Base-by-base conservation (phyloP, 148 eudicot genomes). In the Euryodendron excelsum region DNA sequence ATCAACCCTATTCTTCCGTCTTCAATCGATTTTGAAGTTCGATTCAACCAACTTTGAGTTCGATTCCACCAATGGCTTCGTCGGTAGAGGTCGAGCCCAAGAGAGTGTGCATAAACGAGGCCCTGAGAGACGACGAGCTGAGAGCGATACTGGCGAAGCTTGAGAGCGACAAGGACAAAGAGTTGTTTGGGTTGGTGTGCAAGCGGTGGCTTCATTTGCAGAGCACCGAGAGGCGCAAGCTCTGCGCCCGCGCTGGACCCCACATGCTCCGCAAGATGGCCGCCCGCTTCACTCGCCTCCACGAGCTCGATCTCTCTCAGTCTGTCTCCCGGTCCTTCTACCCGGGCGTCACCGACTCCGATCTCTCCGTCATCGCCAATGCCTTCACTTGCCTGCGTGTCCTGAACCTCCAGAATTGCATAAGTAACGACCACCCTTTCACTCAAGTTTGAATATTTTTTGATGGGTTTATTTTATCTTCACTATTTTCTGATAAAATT, bases 311-410 rank as follows among this genome's bases (percentile, higher is more conserved):
- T 72, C 87, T 93, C 2, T 88, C 95, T 0, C 99, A 96, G 85
- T 91, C 91, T 20, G 74, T 79, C 0, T 88, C 93, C 0, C 77
- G 99, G 2, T 96, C 98, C 18, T 96, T 89, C 76, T 89, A 78
- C 37, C 99, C 99, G 0, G 99, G 98, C 11, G 95, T 96, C 31
- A 89, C 92, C 34, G 98, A 96, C 53, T 84, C 91, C 8, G 98
- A 96, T 79, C 93, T 96, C 25, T 70, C 89, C 21, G 97, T 92
- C 23, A 83, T 93, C 37, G 90, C 97, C 31, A 25, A 79, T 53
- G 83, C 90, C 8, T 96, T 96, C 80, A 65, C 89, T 34, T 80
- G 85, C 77, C 82, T 92, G 76, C 87, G 91, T 3, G 21, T 79
- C 21, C 93, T 96, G 67, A 82, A 75, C 59, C 78, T 96, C 5